A percentile compares a stretch with the other conserved stretches of the same genome.
These are phyloP conservation scores for Lavandula angustifolia DNA, from an alignment of 257 asterid genomes.

Conservation along the genomic window DNA sequence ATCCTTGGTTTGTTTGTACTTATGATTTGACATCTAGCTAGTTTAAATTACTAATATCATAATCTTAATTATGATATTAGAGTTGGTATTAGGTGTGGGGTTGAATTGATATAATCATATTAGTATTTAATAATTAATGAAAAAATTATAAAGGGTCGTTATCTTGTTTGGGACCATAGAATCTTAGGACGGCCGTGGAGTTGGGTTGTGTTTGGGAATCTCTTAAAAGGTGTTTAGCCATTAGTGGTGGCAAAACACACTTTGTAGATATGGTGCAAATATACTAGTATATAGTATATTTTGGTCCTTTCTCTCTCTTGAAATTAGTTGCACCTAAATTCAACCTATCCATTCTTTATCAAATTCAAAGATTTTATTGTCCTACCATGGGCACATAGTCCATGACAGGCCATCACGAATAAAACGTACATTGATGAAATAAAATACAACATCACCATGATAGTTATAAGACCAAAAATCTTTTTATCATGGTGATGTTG, in stretches of 20 bases:
- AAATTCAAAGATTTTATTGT: background rate
- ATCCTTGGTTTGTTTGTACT: conserved; percentile 32
- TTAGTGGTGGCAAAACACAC: conserved; percentile 54
- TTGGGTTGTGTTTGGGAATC: conserved; percentile 58
- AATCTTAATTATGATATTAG: conserved; percentile 36
- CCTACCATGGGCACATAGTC: too few species aligned
- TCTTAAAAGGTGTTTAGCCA: conserved; percentile 49
- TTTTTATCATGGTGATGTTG: conserved; percentile 24
- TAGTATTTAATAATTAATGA: conserved; percentile 4
- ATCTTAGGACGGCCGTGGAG: conserved; percentile 73
- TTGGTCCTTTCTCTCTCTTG: background rate
- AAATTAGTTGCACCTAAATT: conserved; percentile 13
- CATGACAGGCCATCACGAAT: background rate
- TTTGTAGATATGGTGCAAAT: conserved; percentile 35
- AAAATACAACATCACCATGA: conserved; percentile 4
- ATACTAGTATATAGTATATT: background rate
- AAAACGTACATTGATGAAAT: background rate
- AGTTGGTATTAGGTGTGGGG: conserved; percentile 58
- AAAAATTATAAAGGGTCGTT: conserved; percentile 35
- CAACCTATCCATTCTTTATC: conserved; percentile 2
- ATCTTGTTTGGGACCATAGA: conserved; percentile 65
- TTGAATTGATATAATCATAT: conserved; percentile 40
- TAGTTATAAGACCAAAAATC: conserved; percentile 25
- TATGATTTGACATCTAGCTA: conserved; percentile 37
- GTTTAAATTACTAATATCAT: conserved; percentile 1